Evolutionary conservation across 1,284 basidiomycete genomes (phyloP).

Genomic region (Puccinia coronata): DNA sequence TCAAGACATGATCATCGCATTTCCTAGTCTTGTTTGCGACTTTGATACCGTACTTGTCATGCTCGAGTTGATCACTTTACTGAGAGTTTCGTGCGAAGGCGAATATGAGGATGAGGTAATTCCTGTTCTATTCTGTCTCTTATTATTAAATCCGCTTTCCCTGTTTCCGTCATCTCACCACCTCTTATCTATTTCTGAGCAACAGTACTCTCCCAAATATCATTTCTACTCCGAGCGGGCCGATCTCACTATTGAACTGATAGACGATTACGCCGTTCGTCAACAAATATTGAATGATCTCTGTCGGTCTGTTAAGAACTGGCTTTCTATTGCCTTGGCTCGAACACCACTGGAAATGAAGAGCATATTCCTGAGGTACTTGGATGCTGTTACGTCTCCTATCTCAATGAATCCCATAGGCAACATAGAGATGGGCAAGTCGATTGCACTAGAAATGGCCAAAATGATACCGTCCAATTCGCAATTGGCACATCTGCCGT

Average conservation of each 20-base stretch:
- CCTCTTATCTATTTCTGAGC: conserved; percentile 30
- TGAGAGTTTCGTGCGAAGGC: conserved; percentile 84
- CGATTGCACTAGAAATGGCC: conserved; percentile 79
- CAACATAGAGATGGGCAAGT: conserved; percentile 81
- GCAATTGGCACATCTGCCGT: background rate
- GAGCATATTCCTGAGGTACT: conserved; percentile 74
- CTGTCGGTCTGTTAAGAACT: conserved; percentile 72
- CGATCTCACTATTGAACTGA: conserved; percentile 74
- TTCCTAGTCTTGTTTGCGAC: conserved; percentile 92
- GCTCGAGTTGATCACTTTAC: conserved; percentile 84
- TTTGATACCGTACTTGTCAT: conserved; percentile 73
- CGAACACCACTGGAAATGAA: conserved; percentile 90
- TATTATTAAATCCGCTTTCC: background rate
- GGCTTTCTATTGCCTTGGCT: conserved; percentile 81
- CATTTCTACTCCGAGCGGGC: conserved; percentile 74
- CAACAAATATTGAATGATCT: conserved; percentile 79
- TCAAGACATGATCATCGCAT: conserved; percentile 82
- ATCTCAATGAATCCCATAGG: conserved; percentile 27
- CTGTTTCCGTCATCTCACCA: conserved; percentile 13
- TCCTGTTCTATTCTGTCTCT: conserved; percentile 30
- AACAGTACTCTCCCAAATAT: conserved; percentile 81
- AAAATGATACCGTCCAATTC: conserved; percentile 58
- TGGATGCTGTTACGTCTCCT: conserved; percentile 46
- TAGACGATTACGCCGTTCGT: conserved; percentile 82
- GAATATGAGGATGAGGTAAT: conserved; percentile 86